Conservation (phyloP, 495 filamentous ascomycete genomes). For the Niebla homalea region DNA sequence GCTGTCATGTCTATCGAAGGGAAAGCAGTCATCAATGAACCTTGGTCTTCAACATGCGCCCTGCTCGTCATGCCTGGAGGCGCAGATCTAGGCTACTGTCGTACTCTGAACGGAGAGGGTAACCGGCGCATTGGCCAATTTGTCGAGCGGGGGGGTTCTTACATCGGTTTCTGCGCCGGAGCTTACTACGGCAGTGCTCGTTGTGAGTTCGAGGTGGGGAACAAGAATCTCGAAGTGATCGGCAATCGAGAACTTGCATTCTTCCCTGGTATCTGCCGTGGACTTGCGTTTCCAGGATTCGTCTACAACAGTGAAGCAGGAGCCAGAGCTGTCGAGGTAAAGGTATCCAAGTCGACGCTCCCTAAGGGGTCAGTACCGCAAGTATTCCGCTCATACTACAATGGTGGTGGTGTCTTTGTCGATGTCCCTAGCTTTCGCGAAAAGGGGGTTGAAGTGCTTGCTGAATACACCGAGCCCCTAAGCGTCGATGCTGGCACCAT, state of each 20-base stretch:
- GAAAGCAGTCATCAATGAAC: constrained; percentile 72
- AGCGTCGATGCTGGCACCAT: constrained; percentile 61
- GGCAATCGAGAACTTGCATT: constrained; percentile 78
- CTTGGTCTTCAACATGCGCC: constrained; percentile 78
- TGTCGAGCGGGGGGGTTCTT: constrained; percentile 72
- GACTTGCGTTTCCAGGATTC: constrained; percentile 81
- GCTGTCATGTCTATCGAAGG: constrained; percentile 78
- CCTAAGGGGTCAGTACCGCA: constrained; percentile 40
- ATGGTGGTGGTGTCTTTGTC: constrained; percentile 92
- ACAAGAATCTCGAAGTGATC: constrained; percentile 69
- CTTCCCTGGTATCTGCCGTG: constrained; percentile 75
- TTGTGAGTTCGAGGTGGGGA: constrained; percentile 87
- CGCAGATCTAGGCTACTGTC: constrained; percentile 87
- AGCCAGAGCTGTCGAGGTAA: constrained; percentile 57
- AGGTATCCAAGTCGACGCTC: constrained; percentile 49
- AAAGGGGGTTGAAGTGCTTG: constrained; percentile 64
- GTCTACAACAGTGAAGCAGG: constrained; percentile 83
- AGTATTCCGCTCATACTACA: constrained; percentile 71
- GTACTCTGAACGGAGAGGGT: constrained; percentile 73
- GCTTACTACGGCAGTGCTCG: constrained; percentile 73
- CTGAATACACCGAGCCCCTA: constrained; percentile 63
- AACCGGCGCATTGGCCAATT: constrained; percentile 74
- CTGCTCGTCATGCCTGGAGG: constrained; percentile 88
- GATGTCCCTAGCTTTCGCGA: constrained; percentile 51
- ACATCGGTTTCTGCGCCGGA: constrained; percentile 87